phyloP scores from a whole-genome alignment of 768 basidiomycete species.

The Pisolithus orientalis region DNA sequence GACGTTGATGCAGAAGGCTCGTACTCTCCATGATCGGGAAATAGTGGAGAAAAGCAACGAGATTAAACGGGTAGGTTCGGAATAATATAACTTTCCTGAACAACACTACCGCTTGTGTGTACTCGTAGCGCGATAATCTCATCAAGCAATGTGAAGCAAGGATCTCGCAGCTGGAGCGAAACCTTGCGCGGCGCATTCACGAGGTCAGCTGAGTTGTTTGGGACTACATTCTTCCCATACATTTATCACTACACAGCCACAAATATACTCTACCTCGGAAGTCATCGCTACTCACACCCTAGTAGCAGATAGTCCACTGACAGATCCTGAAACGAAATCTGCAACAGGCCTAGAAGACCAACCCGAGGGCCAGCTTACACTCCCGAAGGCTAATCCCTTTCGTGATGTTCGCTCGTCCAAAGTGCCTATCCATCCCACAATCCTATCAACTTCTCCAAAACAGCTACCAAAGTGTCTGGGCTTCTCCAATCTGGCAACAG shows the following conservation, averaged over 20 bases:
- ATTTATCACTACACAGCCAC: conserved; percentile 6
- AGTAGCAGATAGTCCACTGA: conserved; percentile 3
- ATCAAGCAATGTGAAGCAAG: conserved; percentile 39
- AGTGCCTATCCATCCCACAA: conserved; percentile 5
- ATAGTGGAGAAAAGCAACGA: conserved; percentile 51
- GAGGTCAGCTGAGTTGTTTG: conserved; percentile 14
- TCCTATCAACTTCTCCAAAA: too few species aligned
- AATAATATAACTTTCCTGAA: conserved; percentile 2
- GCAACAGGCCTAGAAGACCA: conserved; percentile 8
- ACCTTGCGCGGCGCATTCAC: conserved; percentile 39
- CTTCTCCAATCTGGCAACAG: conserved; percentile 20
- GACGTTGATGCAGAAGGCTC: conserved; percentile 37
- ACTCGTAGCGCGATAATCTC: conserved; percentile 40
- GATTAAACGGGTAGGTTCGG: conserved; percentile 40
- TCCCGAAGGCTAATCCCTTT: conserved; percentile 7
- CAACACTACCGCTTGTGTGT: background rate
- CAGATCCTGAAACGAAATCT: conserved; percentile 7
- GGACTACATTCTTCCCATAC: conserved; percentile 10
- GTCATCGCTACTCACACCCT: conserved; percentile 4
- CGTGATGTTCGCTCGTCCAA: conserved; percentile 8
- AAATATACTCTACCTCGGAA: conserved; percentile 6
- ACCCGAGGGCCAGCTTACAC: conserved; percentile 7
- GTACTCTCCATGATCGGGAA: conserved; percentile 46
- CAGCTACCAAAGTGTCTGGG: background rate
- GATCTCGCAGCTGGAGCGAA: conserved; percentile 40